phyloP scores from a whole-genome alignment of 2,329 filamentous ascomycete species.

The Diaporthe humulicola region DNA sequence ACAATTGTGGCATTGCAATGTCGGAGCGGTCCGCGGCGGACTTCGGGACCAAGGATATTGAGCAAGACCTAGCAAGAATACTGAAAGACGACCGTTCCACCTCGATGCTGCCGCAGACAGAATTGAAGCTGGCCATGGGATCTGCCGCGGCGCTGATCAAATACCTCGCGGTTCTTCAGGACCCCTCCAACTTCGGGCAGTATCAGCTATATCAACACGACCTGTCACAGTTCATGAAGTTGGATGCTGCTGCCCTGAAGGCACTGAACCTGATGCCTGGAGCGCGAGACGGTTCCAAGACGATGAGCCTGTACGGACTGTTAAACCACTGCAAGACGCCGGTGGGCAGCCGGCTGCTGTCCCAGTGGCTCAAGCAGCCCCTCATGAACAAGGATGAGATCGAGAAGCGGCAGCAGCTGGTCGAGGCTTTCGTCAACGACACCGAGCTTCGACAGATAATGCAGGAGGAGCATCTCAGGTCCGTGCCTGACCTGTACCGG shows the following conservation, averaged over 20 bases:
- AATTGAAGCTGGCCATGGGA: slow-evolving; percentile 96
- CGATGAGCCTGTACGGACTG: slow-evolving; percentile 94
- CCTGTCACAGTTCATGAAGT: slow-evolving; percentile 96
- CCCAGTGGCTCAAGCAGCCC: slow-evolving; percentile 98
- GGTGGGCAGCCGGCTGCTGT: slow-evolving; percentile 87
- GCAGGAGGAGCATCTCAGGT: slow-evolving; percentile 94
- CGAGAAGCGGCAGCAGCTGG: slow-evolving; percentile 90
- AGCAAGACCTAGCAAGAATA: slow-evolving; percentile 90
- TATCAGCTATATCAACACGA: slow-evolving; percentile 98
- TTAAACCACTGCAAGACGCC: slow-evolving; percentile 99
- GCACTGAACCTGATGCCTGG: slow-evolving; percentile 98
- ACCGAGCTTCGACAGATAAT: slow-evolving; percentile 95
- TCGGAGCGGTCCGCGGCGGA: slow-evolving; percentile 83
- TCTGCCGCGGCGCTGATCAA: slow-evolving; percentile 94
- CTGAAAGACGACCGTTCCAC: slow-evolving; percentile 88
- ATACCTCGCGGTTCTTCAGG: slow-evolving; percentile 90
- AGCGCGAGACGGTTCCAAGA: slow-evolving; percentile 93
- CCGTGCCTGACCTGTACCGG: slow-evolving; percentile 93
- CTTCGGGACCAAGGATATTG: slow-evolving; percentile 91
- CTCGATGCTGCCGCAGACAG: slow-evolving; percentile 85
- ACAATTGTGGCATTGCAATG: slow-evolving; percentile 91
- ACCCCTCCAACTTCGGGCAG: slow-evolving; percentile 95
- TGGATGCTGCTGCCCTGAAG: slow-evolving; percentile 93
- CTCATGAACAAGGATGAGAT: slow-evolving; percentile 93
- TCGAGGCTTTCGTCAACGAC: slow-evolving; percentile 94